A percentile compares a stretch with the other conserved stretches of the same genome.
Evolutionary conservation across 2,329 filamentous ascomycete species (phyloP).

Genomic region (Cryoendolithus antarcticus): DNA sequence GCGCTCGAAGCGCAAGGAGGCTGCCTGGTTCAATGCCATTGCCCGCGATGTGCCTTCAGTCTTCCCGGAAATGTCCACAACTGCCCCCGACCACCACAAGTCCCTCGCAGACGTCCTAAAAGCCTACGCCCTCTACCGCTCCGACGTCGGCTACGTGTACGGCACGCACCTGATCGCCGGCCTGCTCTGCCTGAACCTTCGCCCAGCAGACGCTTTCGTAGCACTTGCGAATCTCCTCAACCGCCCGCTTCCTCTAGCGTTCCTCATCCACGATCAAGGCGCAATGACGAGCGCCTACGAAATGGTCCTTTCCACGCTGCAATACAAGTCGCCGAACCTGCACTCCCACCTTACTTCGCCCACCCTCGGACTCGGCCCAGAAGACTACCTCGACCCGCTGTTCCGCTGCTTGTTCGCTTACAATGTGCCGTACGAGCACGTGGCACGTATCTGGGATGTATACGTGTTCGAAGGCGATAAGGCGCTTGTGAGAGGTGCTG

Average conservation of each 20-base stretch:
- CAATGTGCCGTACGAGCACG: slow-evolving; percentile 29
- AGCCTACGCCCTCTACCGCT: slow-evolving; percentile 71
- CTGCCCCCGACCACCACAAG: too few relatives aligned
- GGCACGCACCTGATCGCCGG: slow-evolving; percentile 66
- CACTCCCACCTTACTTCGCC: slow-evolving; percentile 48
- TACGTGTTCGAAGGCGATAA: slow-evolving; percentile 73
- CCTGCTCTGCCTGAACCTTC: slow-evolving; percentile 60
- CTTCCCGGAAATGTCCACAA: slow-evolving; percentile 47
- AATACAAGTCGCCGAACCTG: slow-evolving; percentile 51
- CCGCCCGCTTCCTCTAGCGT: slow-evolving; percentile 60
- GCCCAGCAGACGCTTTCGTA: slow-evolving; percentile 53
- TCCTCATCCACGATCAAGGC: slow-evolving; percentile 57
- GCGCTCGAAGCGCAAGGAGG: slow-evolving; percentile 38
- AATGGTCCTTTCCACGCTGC: slow-evolving; percentile 54
- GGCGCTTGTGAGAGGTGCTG: slow-evolving; percentile 56
- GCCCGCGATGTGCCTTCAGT: slow-evolving; percentile 53
- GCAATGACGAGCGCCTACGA: slow-evolving; percentile 58
- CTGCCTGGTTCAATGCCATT: slow-evolving; percentile 52
- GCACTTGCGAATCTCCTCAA: slow-evolving; percentile 67
- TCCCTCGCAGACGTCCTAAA: slow-evolving; percentile 59
- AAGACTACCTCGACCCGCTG: slow-evolving; percentile 23
- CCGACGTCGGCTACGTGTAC: slow-evolving; percentile 65
- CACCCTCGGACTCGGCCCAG: slow-evolving; percentile 21
- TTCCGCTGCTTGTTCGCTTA: slow-evolving; percentile 22
- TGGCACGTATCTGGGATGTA: slow-evolving; percentile 65